phyloP scores from a whole-genome alignment of 306 rosid species.

The Biancaea sappan region DNA sequence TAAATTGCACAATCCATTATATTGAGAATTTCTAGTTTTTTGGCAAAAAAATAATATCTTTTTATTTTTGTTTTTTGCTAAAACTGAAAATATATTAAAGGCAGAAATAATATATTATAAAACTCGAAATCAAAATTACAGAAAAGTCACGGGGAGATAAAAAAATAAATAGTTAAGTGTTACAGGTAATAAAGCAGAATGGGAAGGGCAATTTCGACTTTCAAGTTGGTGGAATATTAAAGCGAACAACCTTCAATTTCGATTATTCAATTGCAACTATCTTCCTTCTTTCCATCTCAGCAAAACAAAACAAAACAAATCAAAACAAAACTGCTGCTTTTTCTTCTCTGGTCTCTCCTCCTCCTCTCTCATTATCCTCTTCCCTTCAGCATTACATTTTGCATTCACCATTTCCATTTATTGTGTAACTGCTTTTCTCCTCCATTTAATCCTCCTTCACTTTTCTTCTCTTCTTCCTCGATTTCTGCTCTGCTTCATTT shows the following conservation, averaged over 20 bases:
- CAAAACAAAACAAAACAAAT: too few species aligned
- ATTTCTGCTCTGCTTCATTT: too few species aligned
- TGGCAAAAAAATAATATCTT: too few species aligned
- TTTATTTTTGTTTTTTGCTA: too few species aligned
- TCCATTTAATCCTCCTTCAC: neutral
- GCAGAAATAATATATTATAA: too few species aligned
- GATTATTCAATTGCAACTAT: neutral
- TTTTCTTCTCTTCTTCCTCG: neutral
- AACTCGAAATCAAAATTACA: too few species aligned
- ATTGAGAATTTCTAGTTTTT: too few species aligned
- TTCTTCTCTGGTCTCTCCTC: neutral
- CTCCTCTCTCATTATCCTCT: neutral
- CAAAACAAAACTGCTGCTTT: neutral
- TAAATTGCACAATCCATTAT: too few species aligned
- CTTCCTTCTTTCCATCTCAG: neutral
- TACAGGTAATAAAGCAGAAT: neutral
- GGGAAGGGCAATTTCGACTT: slow-evolving; percentile 17
- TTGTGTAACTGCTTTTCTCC: neutral
- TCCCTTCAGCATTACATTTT: neutral
- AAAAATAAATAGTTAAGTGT: neutral
- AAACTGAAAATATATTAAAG: too few species aligned
- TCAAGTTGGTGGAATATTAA: neutral
- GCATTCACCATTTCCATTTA: neutral
- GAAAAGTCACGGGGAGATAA: neutral
- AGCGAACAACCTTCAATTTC: neutral